These are phyloP conservation scores for Candida orba DNA, from an alignment of 805 yeast genomes.

Conservation along the genomic window DNA sequence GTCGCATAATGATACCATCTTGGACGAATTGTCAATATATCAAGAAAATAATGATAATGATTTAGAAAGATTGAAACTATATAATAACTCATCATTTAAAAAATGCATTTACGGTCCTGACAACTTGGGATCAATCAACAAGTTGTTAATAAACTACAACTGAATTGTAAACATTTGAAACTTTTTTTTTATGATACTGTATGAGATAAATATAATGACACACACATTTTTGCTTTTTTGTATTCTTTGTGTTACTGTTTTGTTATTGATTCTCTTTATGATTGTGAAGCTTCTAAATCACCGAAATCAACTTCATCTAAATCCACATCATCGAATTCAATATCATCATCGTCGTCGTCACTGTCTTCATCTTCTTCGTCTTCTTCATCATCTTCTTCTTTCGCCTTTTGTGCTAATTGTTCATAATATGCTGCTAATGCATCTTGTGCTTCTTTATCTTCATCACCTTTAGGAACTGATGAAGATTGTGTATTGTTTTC, in stretches of 20 bases:
- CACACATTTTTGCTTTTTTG: too few species aligned
- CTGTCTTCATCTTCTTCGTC: constrained; percentile 21
- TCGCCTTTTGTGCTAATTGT: constrained; percentile 21
- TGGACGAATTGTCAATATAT: neutral
- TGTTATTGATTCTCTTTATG: neutral
- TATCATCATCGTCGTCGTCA: constrained; percentile 40
- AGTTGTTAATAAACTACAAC: constrained; percentile 22
- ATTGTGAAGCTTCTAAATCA: constrained; percentile 23
- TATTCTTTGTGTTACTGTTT: neutral
- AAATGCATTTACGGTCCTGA: too few species aligned
- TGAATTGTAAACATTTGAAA: neutral
- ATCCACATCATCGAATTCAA: constrained; percentile 53
- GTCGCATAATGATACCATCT: neutral
- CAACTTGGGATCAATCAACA: constrained; percentile 63
- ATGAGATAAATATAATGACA: neutral
- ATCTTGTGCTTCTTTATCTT: constrained; percentile 19
- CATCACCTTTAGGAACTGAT: constrained; percentile 17
- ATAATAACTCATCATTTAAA: too few species aligned
- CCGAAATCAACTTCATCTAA: constrained; percentile 36
- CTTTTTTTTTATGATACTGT: neutral
- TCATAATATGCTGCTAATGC: constrained; percentile 22
- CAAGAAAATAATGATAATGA: neutral
- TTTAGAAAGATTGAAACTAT: neutral
- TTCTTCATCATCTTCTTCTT: constrained; percentile 20
- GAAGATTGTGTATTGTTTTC: constrained; percentile 4